Evolutionary conservation across 2,329 filamentous ascomycete species (phyloP).

Genomic region (Myriosclerotinia duriaeana): DNA sequence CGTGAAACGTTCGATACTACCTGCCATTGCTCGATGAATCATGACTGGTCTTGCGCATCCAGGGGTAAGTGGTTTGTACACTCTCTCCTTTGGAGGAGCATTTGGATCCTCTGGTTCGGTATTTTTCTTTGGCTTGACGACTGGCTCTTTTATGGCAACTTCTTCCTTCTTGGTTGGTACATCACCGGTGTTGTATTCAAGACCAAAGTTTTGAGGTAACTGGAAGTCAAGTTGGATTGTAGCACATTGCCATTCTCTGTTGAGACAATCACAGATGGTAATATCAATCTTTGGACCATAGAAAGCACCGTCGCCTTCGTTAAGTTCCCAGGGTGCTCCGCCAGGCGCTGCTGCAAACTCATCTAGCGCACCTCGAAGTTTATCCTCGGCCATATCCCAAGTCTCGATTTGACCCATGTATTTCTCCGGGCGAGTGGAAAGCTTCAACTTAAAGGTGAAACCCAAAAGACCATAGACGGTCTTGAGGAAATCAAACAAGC

Average conservation of each 20-base stretch:
- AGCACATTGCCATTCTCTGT: conserved; percentile 82
- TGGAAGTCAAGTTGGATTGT: conserved; percentile 96
- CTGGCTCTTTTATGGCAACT: conserved; percentile 41
- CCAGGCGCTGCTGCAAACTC: conserved; percentile 61
- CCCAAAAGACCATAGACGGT: conserved; percentile 79
- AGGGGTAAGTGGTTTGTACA: conserved; percentile 55
- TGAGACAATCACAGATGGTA: conserved; percentile 83
- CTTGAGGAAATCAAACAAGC: conserved; percentile 82
- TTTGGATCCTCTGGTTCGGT: conserved; percentile 40
- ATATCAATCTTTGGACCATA: conserved; percentile 99
- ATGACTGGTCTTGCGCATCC: conserved; percentile 81
- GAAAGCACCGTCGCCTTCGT: conserved; percentile 94
- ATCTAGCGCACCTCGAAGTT: conserved; percentile 75
- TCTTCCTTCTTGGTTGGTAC: conserved; percentile 47
- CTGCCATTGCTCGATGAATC: conserved; percentile 79
- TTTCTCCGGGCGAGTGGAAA: conserved; percentile 87
- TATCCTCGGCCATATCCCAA: conserved; percentile 85
- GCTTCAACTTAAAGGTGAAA: conserved; percentile 89
- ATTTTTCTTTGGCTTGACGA: conserved; percentile 45
- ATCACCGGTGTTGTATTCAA: conserved; percentile 80
- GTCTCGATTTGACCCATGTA: conserved; percentile 82
- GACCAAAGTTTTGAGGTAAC: conserved; percentile 78
- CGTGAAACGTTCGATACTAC: conserved; percentile 67
- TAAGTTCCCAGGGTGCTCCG: conserved; percentile 78
- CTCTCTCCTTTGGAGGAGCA: conserved; percentile 46